Conservation (phyloP, 2,329 filamentous ascomycete genomes). For the Teratosphaeria pseudoeucalypti region DNA sequence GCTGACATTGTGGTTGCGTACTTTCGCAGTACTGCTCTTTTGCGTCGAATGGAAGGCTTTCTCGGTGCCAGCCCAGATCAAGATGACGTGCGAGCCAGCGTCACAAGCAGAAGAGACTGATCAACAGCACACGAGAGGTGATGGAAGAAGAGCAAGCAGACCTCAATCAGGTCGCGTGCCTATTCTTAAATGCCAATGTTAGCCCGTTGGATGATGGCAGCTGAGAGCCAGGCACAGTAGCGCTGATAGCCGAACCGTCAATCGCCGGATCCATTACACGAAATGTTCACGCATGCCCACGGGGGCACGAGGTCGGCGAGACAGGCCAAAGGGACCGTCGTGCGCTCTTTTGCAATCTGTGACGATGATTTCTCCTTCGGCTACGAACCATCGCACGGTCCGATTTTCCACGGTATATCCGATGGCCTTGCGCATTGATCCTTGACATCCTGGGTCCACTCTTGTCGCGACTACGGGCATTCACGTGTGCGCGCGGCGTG, state of each 20-base stretch:
- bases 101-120: background rate
- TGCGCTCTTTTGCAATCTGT: background rate
- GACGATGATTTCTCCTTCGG: background rate
- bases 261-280: background rate
- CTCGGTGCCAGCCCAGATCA: background rate
- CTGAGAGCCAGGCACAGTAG: background rate
- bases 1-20: background rate
- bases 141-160: background rate
- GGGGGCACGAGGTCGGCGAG: background rate
- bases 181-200: background rate
- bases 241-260: background rate
- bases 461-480: background rate
- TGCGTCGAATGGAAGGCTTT: background rate
- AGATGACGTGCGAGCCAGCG: background rate
- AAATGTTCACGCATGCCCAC: background rate
- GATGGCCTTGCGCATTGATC: background rate
- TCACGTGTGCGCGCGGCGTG: background rate
- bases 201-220: background rate
- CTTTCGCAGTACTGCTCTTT: background rate
- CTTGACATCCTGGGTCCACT: background rate
- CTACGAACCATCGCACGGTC: background rate
- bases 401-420: background rate
- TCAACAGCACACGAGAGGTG: background rate
- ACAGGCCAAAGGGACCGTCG: background rate
- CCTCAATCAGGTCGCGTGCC: background rate